Conservation (phyloP, 2,329 filamentous ascomycete genomes). For the Botrytis fragariae region DNA sequence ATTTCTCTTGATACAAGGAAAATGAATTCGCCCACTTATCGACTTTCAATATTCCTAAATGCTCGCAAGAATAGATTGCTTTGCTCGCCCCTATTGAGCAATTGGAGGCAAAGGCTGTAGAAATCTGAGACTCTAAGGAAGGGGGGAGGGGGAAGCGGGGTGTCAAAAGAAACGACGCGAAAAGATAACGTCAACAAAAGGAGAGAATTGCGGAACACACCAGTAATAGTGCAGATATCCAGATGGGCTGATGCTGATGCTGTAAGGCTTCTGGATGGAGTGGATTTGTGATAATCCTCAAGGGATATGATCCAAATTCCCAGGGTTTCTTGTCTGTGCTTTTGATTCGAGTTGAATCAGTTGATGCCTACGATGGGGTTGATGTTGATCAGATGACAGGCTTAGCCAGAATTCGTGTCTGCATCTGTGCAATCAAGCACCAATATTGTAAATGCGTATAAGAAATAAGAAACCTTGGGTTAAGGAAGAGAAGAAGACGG, state of each 20-base stretch:
- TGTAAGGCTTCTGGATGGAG: not conserved
- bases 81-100: not conserved
- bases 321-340: not conserved
- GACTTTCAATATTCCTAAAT: not conserved
- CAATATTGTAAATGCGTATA: not conserved
- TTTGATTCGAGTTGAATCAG: not conserved
- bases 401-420: not conserved
- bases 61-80: not conserved
- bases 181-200: constrained; percentile 1
- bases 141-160: not conserved
- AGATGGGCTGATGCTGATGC: not conserved
- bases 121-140: not conserved
- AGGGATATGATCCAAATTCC: not conserved
- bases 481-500: not conserved
- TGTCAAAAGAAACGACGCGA: not conserved
- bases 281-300: not conserved
- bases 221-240: not conserved
- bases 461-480: not conserved
- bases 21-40: not conserved
- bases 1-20: not conserved
- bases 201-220: not conserved
- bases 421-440: not conserved
- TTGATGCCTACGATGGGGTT: not conserved
- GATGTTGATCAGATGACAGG: not conserved
- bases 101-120: not conserved